These are phyloP conservation scores for Podaxis pistillaris DNA, from an alignment of 768 basidiomycete genomes.

Conservation along the genomic window DNA sequence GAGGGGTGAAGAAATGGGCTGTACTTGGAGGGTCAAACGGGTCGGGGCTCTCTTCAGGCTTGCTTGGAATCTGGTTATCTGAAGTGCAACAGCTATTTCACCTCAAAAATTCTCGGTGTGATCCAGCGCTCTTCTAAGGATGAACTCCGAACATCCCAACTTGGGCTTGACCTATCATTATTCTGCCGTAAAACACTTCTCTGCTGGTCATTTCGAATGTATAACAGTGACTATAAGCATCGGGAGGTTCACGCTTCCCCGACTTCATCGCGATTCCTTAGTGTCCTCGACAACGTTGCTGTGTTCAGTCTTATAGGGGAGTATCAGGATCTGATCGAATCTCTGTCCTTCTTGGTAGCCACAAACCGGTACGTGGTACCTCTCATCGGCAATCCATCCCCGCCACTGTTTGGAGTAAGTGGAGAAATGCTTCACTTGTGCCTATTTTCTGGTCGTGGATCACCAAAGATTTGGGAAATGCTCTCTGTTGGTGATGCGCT, in stretches of 20 bases:
- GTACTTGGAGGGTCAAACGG: background rate
- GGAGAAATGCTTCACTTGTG: background rate
- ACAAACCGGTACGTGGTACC: background rate
- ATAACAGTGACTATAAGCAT: background rate
- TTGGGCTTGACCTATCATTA: background rate
- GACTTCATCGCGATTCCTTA: background rate
- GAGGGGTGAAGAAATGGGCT: background rate
- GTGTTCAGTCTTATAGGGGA: background rate
- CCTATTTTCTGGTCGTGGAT: background rate
- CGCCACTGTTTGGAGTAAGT: slow-evolving; percentile 1
- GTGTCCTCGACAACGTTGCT: background rate
- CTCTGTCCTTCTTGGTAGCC: background rate
- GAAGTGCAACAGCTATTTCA: background rate
- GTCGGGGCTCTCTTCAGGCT: background rate
- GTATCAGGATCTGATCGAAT: background rate
- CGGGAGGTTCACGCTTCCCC: background rate
- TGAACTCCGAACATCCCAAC: background rate
- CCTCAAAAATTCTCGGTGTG: background rate
- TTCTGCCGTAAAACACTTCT: background rate
- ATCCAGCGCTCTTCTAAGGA: background rate
- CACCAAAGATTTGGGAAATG: background rate
- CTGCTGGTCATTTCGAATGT: background rate
- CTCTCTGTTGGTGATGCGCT: background rate
- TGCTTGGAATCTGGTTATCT: background rate
- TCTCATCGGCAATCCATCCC: slow-evolving; percentile 1